Percentiles rank a stretch among this genome's conserved stretches.
Conservation (phyloP, 768 basidiomycete species). For the Leccinum longicurvipes region DNA sequence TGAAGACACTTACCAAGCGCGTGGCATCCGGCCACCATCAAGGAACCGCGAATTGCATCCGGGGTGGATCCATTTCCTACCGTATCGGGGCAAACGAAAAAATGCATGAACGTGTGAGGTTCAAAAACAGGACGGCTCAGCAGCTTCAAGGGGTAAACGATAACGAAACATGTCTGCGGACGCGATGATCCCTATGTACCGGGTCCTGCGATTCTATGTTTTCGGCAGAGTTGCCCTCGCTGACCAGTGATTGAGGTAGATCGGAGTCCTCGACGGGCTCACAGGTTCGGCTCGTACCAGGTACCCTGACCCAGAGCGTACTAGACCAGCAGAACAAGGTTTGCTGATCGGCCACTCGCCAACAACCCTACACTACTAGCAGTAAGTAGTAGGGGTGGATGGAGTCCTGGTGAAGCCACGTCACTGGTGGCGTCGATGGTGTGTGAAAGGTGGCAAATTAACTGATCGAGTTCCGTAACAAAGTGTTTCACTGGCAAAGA, state of each 20-base stretch:
- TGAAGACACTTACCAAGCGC: background rate
- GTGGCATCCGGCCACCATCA: background rate
- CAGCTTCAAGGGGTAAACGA: background rate
- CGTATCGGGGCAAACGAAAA: background rate
- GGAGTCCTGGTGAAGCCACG: background rate
- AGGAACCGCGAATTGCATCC: background rate
- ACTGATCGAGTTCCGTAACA: background rate
- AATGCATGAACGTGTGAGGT: background rate
- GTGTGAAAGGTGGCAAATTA: constrained; percentile 1
- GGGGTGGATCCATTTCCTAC: background rate
- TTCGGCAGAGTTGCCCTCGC: background rate
- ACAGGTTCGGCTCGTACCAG: background rate
- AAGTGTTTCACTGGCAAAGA: background rate
- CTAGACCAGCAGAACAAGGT: constrained; percentile 2
- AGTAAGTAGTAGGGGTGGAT: too few species aligned
- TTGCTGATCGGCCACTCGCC: too few species aligned
- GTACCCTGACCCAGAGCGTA: constrained; percentile 4
- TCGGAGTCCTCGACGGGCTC: background rate
- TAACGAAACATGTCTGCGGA: background rate
- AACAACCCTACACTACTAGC: too few species aligned
- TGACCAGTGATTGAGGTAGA: background rate
- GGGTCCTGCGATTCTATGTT: background rate
- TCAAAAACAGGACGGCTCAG: background rate
- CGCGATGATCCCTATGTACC: background rate
- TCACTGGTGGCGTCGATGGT: constrained; percentile 6